Conservation (phyloP, 2,329 filamentous ascomycete species). For the Macroventuria anomochaeta region DNA sequence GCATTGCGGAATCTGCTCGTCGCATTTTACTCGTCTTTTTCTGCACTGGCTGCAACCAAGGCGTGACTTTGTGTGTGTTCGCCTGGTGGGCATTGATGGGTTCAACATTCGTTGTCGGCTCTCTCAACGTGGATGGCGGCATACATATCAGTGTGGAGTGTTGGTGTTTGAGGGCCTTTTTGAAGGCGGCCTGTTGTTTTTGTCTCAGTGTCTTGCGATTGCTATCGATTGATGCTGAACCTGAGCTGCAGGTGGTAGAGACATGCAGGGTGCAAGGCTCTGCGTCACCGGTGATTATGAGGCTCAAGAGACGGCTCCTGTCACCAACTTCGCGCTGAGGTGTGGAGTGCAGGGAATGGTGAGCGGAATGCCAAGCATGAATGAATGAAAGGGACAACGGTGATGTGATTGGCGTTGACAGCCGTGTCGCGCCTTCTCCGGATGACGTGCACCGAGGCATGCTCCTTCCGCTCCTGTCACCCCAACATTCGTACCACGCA, state of each 20-base stretch:
- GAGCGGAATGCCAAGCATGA: constrained; percentile 1
- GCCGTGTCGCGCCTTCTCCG: background rate
- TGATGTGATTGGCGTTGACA: background rate
- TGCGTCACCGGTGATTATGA: background rate
- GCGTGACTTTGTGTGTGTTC: constrained; percentile 21
- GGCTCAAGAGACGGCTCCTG: background rate
- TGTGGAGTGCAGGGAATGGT: background rate
- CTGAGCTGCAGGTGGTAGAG: background rate
- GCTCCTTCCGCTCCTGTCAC: constrained; percentile 6
- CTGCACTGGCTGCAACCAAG: constrained; percentile 23
- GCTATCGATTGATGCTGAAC: background rate
- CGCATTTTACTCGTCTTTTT: constrained; percentile 22
- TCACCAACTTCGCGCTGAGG: too few relatives aligned
- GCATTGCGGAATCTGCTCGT: constrained; percentile 17
- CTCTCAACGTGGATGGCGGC: background rate
- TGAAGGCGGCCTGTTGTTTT: background rate
- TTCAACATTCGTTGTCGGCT: background rate
- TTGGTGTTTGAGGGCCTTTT: background rate
- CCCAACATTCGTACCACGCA: background rate
- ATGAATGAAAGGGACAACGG: background rate
- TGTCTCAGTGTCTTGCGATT: background rate
- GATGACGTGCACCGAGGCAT: constrained; percentile 17
- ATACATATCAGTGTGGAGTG: background rate
- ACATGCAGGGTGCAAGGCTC: background rate
- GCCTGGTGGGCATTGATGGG: constrained; percentile 19